phyloP scores from a whole-genome alignment of 495 filamentous ascomycete genomes.

The Paragyromitra xinjiangensis region DNA sequence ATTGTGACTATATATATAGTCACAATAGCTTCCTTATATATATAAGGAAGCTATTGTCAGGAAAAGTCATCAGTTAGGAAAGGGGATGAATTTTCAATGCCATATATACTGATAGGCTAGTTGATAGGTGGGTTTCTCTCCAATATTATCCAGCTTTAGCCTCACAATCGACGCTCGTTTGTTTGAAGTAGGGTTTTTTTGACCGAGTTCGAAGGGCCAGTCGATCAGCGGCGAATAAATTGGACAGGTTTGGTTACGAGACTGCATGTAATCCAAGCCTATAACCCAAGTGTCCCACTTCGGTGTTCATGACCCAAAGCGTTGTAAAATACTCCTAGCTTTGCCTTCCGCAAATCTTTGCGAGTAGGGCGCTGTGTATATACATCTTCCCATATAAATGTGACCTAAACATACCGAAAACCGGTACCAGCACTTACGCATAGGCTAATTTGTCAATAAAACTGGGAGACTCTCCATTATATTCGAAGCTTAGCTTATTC shows the following conservation, averaged over 20 bases:
- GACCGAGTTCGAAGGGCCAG: no score
- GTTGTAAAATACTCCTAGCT: constrained; percentile 18
- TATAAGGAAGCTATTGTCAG: constrained; percentile 46
- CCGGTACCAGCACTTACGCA: neutral
- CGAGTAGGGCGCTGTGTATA: constrained; percentile 28
- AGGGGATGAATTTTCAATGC: constrained; percentile 14
- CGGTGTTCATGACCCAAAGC: constrained; percentile 35
- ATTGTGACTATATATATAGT: constrained; percentile 11
- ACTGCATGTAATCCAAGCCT: no score
- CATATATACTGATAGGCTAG: neutral
- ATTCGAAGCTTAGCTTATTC: constrained; percentile 50
- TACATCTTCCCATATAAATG: neutral
- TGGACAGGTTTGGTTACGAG: no score
- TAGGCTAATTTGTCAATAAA: neutral
- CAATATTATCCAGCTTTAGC: constrained; percentile 32
- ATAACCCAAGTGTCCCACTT: constrained; percentile 46
- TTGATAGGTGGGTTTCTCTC: constrained; percentile 40
- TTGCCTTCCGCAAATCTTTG: constrained; percentile 41
- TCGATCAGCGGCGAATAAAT: no score
- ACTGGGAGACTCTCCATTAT: constrained; percentile 42
- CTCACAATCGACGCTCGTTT: no score
- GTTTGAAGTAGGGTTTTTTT: no score
- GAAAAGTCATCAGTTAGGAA: constrained; percentile 42
- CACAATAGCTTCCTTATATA: no score
- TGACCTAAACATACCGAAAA: neutral